Conservation (phyloP, 805 yeast genomes). For the Yamadazyma philogaea region DNA sequence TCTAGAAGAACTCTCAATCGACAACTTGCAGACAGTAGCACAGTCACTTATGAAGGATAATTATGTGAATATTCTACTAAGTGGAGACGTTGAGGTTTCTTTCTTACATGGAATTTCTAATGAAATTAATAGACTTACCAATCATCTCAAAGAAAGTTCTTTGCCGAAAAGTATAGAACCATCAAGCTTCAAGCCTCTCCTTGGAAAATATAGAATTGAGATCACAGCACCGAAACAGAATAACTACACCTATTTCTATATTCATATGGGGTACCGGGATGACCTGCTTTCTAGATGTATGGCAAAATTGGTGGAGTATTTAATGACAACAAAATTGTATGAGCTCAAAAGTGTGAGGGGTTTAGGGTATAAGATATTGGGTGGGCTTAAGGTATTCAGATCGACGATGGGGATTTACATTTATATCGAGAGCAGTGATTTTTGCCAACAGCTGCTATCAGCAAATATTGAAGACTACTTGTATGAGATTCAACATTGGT, state of each 20-base stretch:
- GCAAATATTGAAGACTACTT: conserved; percentile 12
- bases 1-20: conserved; percentile 46
- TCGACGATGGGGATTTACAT: conserved; percentile 13
- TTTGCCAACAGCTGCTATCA: background rate
- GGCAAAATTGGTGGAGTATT: conserved; percentile 8
- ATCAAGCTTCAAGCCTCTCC: background rate
- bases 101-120: conserved; percentile 4
- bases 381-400: conserved; percentile 13
- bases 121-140: conserved; percentile 2
- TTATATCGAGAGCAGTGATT: conserved; percentile 13
- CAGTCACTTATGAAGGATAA: conserved; percentile 1
- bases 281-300: conserved; percentile 5
- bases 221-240: background rate
- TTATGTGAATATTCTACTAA: conserved; percentile 9
- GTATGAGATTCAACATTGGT: background rate
- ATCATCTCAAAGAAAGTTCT: conserved; percentile 1
- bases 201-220: conserved; percentile 2
- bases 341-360: conserved; percentile 7
- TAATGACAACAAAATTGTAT: conserved; percentile 1
- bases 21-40: conserved; percentile 14
- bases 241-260: conserved; percentile 6
- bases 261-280: conserved; percentile 12
- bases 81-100: conserved; percentile 10
- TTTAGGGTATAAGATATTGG: conserved; percentile 9
- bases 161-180: background rate